Percentiles rank a stretch among this genome's conserved stretches.
Evolutionary conservation across 441 rosid genomes (phyloP).

Genomic region (Pelargonium myrrhifolium): DNA sequence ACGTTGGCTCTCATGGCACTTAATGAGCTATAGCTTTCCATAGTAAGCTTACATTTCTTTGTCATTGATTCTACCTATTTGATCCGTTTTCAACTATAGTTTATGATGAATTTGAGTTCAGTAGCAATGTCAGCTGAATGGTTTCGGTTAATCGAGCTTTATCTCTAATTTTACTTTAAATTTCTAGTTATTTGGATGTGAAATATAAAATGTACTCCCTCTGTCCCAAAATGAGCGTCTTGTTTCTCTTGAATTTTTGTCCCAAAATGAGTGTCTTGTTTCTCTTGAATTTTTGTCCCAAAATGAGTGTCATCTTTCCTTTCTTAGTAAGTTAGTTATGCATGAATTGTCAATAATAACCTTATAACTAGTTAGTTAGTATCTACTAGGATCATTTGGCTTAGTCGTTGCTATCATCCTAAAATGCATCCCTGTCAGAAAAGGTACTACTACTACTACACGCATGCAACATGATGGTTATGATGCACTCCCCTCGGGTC

Average conservation of each 20-base stretch:
- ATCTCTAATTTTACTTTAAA: not conserved
- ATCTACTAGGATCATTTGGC: conserved; percentile 60
- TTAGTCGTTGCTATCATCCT: conserved; percentile 59
- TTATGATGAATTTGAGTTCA: not conserved
- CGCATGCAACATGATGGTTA: conserved; percentile 62
- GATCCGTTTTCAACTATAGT: not conserved
- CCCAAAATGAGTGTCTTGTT: too few species aligned
- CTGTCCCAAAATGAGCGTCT: too few species aligned
- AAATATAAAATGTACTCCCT: not conserved
- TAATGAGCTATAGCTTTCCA: not conserved
- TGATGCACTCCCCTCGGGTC: conserved; percentile 60
- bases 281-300: too few species aligned
- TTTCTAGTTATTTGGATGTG: not conserved
- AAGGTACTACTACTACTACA: not conserved
- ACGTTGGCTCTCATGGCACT: not conserved
- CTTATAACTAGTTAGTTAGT: too few species aligned
- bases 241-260: too few species aligned
- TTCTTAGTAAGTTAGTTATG: too few species aligned
- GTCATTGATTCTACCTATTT: not conserved
- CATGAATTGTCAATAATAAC: too few species aligned
- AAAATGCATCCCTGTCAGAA: conserved; percentile 74
- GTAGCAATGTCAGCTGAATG: not conserved
- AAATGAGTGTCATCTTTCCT: too few species aligned
- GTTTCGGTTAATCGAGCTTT: not conserved
- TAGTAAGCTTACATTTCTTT: not conserved